Base-by-base conservation (phyloP, 2,329 filamentous ascomycete genomes). In the Exophiala mesophila region DNA sequence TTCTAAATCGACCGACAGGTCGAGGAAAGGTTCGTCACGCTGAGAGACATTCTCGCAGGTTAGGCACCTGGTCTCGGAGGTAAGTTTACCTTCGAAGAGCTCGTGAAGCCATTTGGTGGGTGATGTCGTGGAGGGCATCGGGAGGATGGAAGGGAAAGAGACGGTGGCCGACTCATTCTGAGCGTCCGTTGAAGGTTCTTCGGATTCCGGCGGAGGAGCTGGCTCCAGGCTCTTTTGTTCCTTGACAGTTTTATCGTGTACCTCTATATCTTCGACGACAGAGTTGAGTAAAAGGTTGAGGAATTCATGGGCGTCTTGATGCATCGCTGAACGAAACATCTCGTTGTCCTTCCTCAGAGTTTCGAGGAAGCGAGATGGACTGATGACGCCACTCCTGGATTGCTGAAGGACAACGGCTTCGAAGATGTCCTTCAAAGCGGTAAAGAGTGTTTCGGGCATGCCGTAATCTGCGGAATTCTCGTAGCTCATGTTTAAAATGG, bases 271-370 rank as follows among this genome's bases (percentile, higher is more conserved):
- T 35, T 88, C 79, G 39, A 98, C 90, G 23, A 98, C 86, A 60
- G 95, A 85, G 63, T 98, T 98, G n/a, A 98, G 72, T 2, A 98
- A 75, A 21, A 97, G 71, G 46, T 94, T 94, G 56, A 97, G 79
- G 55, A 98, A 98, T 61, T 98, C 92, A 63, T 98, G 92, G 1
- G 92, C 92, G 62, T 98, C 92, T 62, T 98, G 92, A 63, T 98
- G 92, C 86, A 96, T 95, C 3, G 89, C 86, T 28, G 88, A 90
- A 45, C 88, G 82, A 59, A 98, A 98, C 83, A 95, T 89, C 63
- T 98, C 92, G 61, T 98, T 94, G 57, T 97, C 88, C 50, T 85
- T 80, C 59, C 89, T 87, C 59, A 98, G 80, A 18, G 96, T 89
- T 60, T 98, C 90, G 24, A 98, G 73, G 52, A 98, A 96, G 49